Percentiles rank a stretch among this genome's conserved stretches.
Evolutionary conservation across 768 basidiomycete genomes (phyloP).

Genomic region (Boletus patriciae): DNA sequence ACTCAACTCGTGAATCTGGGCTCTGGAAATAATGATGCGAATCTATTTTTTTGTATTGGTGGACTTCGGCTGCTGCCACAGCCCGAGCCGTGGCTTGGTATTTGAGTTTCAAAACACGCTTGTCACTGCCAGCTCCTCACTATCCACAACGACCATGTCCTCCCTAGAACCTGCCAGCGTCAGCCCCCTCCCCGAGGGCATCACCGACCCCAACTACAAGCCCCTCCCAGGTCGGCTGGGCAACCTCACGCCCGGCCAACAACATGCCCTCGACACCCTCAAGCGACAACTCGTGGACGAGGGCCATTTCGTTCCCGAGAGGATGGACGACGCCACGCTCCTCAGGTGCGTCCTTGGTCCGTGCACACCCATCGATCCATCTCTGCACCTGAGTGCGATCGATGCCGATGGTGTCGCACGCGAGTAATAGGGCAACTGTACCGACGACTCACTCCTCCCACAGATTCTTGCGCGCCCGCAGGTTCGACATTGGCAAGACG

Average conservation of each 20-base stretch:
- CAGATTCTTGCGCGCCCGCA: constrained; percentile 90
- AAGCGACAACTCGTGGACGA: constrained; percentile 61
- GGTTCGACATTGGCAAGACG: constrained; percentile 80
- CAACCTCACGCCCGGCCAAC: constrained; percentile 67
- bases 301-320: constrained; percentile 56
- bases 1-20: constrained; percentile 38
- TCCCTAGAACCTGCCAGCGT: constrained; percentile 44
- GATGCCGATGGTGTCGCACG: constrained; percentile 13
- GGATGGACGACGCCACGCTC: constrained; percentile 71
- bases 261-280: constrained; percentile 66
- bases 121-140: not conserved
- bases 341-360: constrained; percentile 48
- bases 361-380: not conserved
- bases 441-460: not conserved
- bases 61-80: not conserved
- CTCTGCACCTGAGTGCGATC: constrained; percentile 5
- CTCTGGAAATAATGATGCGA: constrained; percentile 37
- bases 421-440: not conserved
- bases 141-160: constrained; percentile 29
- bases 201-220: constrained; percentile 64
- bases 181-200: constrained; percentile 54
- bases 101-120: constrained; percentile 16
- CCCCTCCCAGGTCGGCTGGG: constrained; percentile 74
- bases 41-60: constrained; percentile 2
- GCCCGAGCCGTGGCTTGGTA: not conserved